Evolutionary conservation across 441 rosid species (phyloP).

Genomic region (Gossypium gossypioides): DNA sequence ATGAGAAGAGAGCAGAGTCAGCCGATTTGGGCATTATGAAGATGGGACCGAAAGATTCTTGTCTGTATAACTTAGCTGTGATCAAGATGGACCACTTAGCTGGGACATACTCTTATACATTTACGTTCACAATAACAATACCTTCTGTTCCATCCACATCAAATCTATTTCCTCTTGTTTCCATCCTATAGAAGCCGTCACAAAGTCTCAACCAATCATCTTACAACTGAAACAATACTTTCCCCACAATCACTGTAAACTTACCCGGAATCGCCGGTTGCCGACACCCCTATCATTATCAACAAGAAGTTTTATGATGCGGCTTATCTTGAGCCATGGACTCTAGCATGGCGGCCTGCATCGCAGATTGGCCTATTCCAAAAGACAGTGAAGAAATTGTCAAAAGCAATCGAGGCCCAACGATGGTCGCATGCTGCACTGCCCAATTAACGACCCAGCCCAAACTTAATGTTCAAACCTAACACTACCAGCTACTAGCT

Average conservation of each 20-base stretch:
- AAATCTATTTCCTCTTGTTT: neutral
- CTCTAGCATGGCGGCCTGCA: neutral
- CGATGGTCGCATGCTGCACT: neutral
- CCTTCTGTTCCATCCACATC: neutral
- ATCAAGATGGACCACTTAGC: neutral
- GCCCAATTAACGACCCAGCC: neutral
- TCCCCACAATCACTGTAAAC: neutral
- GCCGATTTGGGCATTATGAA: neutral
- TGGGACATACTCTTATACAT: neutral
- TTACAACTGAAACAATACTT: neutral
- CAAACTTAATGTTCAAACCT: neutral
- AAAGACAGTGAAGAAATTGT: neutral
- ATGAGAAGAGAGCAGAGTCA: neutral
- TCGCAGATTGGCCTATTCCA: neutral
- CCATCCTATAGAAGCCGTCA: neutral
- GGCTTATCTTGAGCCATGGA: neutral
- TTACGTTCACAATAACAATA: neutral
- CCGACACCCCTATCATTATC: neutral
- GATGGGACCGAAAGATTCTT: neutral
- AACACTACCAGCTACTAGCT: neutral
- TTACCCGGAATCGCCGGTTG: neutral
- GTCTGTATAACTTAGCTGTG: neutral
- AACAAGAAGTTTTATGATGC: neutral
- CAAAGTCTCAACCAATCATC: neutral
- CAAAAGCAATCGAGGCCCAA: neutral